Base-by-base conservation (phyloP, 306 rosid species). In the Leucaena leucocephala region DNA sequence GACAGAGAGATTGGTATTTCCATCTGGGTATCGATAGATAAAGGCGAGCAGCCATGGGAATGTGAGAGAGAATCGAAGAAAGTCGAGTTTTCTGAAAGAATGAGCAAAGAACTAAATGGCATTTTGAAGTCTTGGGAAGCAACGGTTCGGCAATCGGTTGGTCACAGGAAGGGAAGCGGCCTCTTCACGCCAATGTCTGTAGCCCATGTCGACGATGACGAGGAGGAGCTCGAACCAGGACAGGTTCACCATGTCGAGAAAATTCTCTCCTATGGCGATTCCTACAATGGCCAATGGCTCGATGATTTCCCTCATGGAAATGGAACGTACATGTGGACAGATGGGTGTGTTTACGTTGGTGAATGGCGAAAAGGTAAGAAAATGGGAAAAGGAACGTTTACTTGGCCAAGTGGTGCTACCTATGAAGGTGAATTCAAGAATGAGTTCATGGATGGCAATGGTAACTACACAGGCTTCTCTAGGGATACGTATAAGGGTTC, bases 391-490 rank as follows among this genome's bases (percentile, higher is more conserved):
- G 99, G 99, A 0, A 88, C 74, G 83, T 95, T 93, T 72, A 95
- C 96, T 72, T 95, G 98, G 99, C 99, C 99, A 15, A 90, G 88
- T 33, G 98, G 99, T 10, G 96, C 99, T 5, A 91, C 91, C 55
- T 95, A 90, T 81, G 98, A 93, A 48, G 99, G 99, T 15, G 89
- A 90, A 8, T 92, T 95, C 90, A 90, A 93, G 19, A 55, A 55
- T 76, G 89, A 88, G 17, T 88, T 74, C 40, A 89, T 95, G 94
- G 90, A 95, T 83, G 99, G 99, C 2, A 87, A 80, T 69, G 99
- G 98, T 1, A 95, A 92, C 71, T 92, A 87, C 22, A 88, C 87
- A 4, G 94, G 96, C 45, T 83, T 92, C 4, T 75, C 78, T n/a
- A 96, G 98, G 27, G 96, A 93, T 27, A 89, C 91, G 0, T 95